Percentiles rank a stretch among this genome's conserved stretches.
These are phyloP conservation scores for Pythium phragmitis DNA, from an alignment of 352 stramenopile genomes.

Conservation along the genomic window DNA sequence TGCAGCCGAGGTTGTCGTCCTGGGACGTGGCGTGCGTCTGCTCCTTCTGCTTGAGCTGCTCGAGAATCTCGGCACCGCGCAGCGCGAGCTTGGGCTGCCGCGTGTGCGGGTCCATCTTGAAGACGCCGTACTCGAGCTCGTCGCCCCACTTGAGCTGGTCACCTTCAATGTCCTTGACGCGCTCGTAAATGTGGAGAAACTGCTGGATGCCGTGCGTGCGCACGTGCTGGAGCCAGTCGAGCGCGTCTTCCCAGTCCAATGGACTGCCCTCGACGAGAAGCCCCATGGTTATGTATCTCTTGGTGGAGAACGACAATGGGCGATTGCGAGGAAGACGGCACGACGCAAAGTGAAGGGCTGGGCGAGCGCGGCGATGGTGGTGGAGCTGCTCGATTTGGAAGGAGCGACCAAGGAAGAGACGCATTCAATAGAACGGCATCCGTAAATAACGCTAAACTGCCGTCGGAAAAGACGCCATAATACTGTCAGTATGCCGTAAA, in stretches of 20 bases:
- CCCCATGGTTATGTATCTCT: slow-evolving; percentile 42
- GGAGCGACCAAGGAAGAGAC: not conserved
- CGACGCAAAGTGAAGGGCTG: not conserved
- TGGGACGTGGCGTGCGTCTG: slow-evolving; percentile 29
- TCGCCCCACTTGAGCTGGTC: slow-evolving; percentile 97
- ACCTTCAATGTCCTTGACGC: slow-evolving; percentile 94
- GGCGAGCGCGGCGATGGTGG: not conserved
- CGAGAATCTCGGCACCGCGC: slow-evolving; percentile 93
- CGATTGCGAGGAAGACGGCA: not conserved
- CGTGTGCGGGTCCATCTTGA: slow-evolving; percentile 88
- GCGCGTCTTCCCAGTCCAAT: slow-evolving; percentile 94
- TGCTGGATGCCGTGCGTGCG: slow-evolving; percentile 94
- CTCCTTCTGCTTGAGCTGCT: slow-evolving; percentile 90
- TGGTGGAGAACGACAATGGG: not conserved
- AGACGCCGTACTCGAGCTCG: slow-evolving; percentile 99
- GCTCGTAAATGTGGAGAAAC: slow-evolving; percentile 97
- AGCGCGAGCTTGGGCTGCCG: slow-evolving; percentile 91
- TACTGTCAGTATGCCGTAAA: not conserved
- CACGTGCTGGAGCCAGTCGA: slow-evolving; percentile 96
- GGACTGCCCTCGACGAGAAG: slow-evolving; percentile 92
- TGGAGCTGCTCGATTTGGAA: not conserved
- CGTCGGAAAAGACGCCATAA: not conserved
- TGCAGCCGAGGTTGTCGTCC: slow-evolving; percentile 89
- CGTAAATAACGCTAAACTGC: too few species aligned
- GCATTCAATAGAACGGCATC: not conserved